Percentiles rank a stretch among this genome's conserved stretches.
These are phyloP conservation scores for Sindora glabra DNA, from an alignment of 306 rosid genomes.

Conservation along the genomic window DNA sequence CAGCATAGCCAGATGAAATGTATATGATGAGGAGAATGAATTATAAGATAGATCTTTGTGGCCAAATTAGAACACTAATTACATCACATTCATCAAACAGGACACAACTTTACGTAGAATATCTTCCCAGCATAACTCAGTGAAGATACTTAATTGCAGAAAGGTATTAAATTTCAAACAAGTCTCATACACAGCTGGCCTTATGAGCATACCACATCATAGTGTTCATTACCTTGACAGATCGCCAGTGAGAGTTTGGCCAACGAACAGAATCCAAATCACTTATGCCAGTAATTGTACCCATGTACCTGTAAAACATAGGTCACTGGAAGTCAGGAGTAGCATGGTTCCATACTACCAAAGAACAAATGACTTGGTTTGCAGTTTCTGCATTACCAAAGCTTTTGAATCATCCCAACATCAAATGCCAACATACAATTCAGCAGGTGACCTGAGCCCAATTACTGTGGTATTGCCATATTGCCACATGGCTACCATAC, in stretches of 20 bases:
- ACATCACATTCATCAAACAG: too few relatives aligned
- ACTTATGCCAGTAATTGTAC: conserved; percentile 81
- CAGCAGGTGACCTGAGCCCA: neutral
- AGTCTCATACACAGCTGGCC: too few relatives aligned
- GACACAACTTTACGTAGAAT: neutral
- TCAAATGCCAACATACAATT: neutral
- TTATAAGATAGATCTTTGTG: conserved; percentile 7
- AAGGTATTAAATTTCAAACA: neutral
- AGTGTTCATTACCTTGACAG: conserved; percentile 59
- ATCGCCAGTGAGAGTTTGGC: conserved; percentile 86
- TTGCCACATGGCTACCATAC: neutral
- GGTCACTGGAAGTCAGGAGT: conserved; percentile 3
- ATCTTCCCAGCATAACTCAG: neutral
- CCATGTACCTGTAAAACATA: conserved; percentile 69
- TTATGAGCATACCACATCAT: neutral
- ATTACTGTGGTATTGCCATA: neutral
- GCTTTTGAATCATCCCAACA: neutral
- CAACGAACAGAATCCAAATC: conserved; percentile 81
- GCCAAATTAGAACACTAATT: too few relatives aligned
- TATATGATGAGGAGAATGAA: neutral
- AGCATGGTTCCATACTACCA: neutral
- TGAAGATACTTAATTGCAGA: neutral
- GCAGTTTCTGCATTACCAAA: neutral
- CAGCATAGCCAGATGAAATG: too few relatives aligned
- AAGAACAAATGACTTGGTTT: neutral